A percentile compares a stretch with the other conserved stretches of the same genome.
Conservation (phyloP, 192 early-diverging fungal genomes). For the Coemansia sp. region DNA sequence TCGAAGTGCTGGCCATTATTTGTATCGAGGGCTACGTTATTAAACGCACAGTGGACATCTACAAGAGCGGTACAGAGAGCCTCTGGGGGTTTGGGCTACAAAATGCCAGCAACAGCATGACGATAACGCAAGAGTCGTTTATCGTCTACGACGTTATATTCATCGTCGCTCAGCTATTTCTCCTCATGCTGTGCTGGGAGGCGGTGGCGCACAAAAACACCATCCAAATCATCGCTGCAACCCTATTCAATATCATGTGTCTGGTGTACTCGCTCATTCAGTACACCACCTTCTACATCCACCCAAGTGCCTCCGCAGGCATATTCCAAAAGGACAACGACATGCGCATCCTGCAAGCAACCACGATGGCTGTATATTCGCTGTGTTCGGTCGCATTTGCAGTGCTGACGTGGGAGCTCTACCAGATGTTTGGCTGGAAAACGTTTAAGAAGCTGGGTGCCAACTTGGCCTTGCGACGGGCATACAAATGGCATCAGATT, state of each 20-base stretch:
- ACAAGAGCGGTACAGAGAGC: conserved; percentile 50
- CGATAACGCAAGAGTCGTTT: conserved; percentile 52
- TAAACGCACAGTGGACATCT: conserved; percentile 50
- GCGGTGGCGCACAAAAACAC: conserved; percentile 92
- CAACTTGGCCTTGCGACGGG: conserved; percentile 68
- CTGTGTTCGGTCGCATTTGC: conserved; percentile 51
- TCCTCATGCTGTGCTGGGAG: conserved; percentile 78
- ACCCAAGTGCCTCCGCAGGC: conserved; percentile 43
- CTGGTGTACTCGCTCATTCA: conserved; percentile 57
- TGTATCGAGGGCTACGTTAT: conserved; percentile 54
- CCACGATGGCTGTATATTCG: conserved; percentile 53
- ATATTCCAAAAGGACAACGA: conserved; percentile 56
- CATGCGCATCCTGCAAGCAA: conserved; percentile 49
- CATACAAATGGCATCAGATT: conserved; percentile 76
- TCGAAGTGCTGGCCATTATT: conserved; percentile 51
- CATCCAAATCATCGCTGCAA: conserved; percentile 78
- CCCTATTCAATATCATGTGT: conserved; percentile 60
- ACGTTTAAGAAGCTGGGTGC: conserved; percentile 83
- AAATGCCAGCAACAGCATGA: conserved; percentile 35
- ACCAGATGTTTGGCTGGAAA: conserved; percentile 80
- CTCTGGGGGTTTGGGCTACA: conserved; percentile 52
- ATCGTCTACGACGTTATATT: conserved; percentile 85
- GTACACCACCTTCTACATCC: conserved; percentile 55
- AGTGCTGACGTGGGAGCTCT: conserved; percentile 58
- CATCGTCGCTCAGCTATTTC: conserved; percentile 82